phyloP scores from a whole-genome alignment of 73 alveolate genomes.

The Breviolum minutum region DNA sequence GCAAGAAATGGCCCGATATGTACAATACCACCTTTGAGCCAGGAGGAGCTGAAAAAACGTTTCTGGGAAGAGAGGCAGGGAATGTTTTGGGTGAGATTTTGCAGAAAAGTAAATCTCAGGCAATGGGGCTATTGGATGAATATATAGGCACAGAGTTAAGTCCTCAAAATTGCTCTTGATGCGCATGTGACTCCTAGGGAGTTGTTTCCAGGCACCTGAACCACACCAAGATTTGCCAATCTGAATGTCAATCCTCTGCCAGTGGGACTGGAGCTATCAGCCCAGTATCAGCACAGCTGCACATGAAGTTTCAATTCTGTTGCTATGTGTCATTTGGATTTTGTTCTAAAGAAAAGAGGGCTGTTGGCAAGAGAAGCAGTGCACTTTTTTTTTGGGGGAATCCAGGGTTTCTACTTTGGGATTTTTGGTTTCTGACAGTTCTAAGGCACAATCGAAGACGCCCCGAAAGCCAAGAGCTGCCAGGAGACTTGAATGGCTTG shows the following conservation, averaged over 20 bases:
- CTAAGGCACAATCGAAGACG: constrained; percentile 30
- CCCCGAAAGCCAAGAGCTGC: constrained; percentile 24
- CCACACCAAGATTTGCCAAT: constrained; percentile 67
- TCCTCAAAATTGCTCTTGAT: background rate
- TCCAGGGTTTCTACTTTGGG: too few species aligned
- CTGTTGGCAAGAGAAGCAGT: too few species aligned
- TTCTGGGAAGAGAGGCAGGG: constrained; percentile 51
- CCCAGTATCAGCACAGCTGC: background rate
- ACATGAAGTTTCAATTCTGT: too few species aligned
- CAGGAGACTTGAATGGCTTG: background rate
- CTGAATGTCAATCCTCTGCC: constrained; percentile 80
- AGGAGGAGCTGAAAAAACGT: constrained; percentile 75
- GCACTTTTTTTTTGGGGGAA: too few species aligned
- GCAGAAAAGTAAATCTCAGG: too few species aligned
- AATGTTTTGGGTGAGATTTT: too few species aligned
- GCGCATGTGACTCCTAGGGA: too few species aligned
- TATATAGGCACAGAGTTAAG: too few species aligned
- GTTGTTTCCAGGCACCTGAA: constrained; percentile 36
- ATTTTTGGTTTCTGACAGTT: background rate
- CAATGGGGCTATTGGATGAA: too few species aligned
- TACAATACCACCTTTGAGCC: background rate
- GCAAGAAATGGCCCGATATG: background rate
- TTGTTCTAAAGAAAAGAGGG: too few species aligned
- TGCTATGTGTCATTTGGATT: too few species aligned
- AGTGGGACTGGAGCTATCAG: constrained; percentile 74